phyloP scores from a whole-genome alignment of 2,329 filamentous ascomycete genomes.

The Diaporthe citriasiana region DNA sequence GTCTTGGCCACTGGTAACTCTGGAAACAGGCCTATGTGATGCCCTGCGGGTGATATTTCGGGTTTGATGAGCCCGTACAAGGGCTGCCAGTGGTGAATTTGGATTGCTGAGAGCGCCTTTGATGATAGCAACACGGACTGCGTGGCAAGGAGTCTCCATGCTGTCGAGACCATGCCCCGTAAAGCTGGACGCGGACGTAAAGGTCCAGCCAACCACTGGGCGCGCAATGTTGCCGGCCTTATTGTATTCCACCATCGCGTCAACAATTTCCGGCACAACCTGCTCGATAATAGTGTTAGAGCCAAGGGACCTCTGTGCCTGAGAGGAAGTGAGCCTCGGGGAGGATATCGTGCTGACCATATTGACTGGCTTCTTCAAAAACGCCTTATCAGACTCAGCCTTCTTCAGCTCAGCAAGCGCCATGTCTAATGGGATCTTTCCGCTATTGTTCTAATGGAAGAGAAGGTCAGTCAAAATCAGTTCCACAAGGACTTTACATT shows the following conservation, averaged over 20 bases:
- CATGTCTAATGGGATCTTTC: no score
- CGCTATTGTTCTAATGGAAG: background rate
- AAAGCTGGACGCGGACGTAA: background rate
- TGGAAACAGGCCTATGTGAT: background rate
- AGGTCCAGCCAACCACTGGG: no score
- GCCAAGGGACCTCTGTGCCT: no score
- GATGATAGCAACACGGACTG: background rate
- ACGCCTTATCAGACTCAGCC: no score
- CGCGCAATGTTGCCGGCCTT: background rate
- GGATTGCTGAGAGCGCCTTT: background rate
- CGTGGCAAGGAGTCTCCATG: background rate
- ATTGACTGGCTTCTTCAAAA: no score
- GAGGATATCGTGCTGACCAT: no score
- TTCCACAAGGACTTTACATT: accelerated
- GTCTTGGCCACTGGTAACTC: background rate
- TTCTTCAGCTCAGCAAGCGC: no score
- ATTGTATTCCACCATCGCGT: no score
- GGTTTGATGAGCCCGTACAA: background rate
- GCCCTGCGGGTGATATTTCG: background rate
- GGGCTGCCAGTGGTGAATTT: background rate
- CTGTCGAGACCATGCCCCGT: background rate
- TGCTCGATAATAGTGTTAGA: background rate
- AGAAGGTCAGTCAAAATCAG: background rate
- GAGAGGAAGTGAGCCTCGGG: no score
- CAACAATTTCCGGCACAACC: background rate